A percentile compares a stretch with the other conserved stretches of the same genome.
Conservation (phyloP, 2,329 filamentous ascomycete genomes). For the Beauveria medogensis region DNA sequence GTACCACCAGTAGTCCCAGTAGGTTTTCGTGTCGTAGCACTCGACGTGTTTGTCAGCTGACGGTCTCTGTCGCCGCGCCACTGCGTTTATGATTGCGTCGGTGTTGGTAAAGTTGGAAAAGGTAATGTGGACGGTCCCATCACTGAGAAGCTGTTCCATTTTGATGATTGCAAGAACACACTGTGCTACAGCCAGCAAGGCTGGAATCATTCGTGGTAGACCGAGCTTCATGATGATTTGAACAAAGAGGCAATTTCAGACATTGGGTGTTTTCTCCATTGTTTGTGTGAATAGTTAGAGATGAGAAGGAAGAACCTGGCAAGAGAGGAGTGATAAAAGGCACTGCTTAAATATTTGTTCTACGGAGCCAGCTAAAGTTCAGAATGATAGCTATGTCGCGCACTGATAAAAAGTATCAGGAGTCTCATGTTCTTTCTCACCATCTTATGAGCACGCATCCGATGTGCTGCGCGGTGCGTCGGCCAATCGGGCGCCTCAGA, state of each 20-base stretch:
- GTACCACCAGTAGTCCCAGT: conserved; percentile 5
- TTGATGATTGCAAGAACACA: background rate
- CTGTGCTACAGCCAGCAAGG: background rate
- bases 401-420: background rate
- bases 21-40: background rate
- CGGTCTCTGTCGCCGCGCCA: background rate
- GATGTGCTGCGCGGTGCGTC: background rate
- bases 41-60: background rate
- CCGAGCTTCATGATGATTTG: background rate
- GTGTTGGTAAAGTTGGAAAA: background rate
- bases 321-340: background rate
- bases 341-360: background rate
- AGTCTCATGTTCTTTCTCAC: background rate
- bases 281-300: background rate
- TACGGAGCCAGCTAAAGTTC: accelerated
- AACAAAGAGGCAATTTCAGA: too few species aligned
- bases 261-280: background rate
- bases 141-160: background rate
- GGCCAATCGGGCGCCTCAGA: background rate
- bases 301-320: background rate
- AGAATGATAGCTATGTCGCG: background rate
- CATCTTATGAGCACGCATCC: background rate
- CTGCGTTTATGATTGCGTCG: background rate
- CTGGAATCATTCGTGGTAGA: background rate
- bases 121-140: background rate